Conservation (phyloP, 164 flowering plant genomes). For the Stephania yunnanensis region DNA sequence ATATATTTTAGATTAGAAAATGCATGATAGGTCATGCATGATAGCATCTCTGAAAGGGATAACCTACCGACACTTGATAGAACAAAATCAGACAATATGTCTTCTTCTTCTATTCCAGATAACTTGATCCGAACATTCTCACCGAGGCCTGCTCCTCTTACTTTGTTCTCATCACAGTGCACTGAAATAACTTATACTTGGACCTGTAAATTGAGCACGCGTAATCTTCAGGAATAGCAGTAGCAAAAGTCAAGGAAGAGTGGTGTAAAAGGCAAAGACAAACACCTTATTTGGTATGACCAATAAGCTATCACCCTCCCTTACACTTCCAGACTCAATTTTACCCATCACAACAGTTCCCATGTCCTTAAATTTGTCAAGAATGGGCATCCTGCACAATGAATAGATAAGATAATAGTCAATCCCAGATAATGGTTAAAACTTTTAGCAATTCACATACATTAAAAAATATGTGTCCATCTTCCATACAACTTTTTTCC, state of each 20-base stretch:
- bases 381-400: slow-evolving; percentile 79
- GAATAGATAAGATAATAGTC: neutral
- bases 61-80: slow-evolving; percentile 65
- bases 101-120: slow-evolving; percentile 92
- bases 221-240: neutral
- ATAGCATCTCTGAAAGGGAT: neutral
- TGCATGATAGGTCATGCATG: too few relatives aligned
- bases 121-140: slow-evolving; percentile 81
- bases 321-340: slow-evolving; percentile 84
- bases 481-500: neutral
- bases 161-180: slow-evolving; percentile 70
- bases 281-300: slow-evolving; percentile 95
- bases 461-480: neutral
- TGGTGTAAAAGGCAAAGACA: neutral
- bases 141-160: slow-evolving; percentile 75
- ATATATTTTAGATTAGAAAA: too few relatives aligned
- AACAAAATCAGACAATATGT: slow-evolving; percentile 78
- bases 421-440: too few relatives aligned
- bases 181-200: slow-evolving; percentile 74
- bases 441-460: neutral
- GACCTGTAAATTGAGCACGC: slow-evolving; percentile 37
- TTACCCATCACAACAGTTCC: slow-evolving; percentile 99
- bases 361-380: slow-evolving; percentile 97
- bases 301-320: slow-evolving; percentile 75
- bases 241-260: neutral